Percentiles rank a stretch among this genome's conserved stretches.
Evolutionary conservation across 2,329 filamentous ascomycete genomes (phyloP).

Genomic region (Nemania sp.): DNA sequence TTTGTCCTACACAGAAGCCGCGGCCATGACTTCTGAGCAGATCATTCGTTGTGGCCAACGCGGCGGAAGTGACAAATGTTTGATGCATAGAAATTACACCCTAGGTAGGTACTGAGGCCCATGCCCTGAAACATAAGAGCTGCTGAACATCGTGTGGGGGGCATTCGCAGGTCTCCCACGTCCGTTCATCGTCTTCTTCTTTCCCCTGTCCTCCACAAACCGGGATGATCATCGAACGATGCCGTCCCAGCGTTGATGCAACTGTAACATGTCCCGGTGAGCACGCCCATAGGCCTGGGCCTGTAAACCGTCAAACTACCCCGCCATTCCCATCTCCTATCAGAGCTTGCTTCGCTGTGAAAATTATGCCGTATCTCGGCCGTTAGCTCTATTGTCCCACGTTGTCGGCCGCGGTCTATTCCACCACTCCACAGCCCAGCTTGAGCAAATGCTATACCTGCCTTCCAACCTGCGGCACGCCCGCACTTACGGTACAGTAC

Average conservation of each 20-base stretch:
- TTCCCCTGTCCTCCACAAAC: background rate
- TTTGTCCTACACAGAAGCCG: too few relatives aligned
- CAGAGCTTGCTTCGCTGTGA: background rate
- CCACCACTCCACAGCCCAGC: slow-evolving; percentile 14
- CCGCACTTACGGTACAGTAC: background rate
- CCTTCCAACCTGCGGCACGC: background rate
- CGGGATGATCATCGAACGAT: background rate
- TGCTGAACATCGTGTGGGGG: background rate
- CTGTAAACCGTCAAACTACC: slow-evolving; percentile 7
- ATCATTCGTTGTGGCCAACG: background rate
- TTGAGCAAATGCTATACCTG: background rate
- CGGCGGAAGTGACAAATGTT: slow-evolving; percentile 1
- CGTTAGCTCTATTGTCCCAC: background rate
- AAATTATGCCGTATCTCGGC: slow-evolving; percentile 4
- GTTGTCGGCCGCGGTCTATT: slow-evolving; percentile 16
- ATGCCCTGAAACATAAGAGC: slow-evolving; percentile 8
- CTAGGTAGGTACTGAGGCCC: background rate
- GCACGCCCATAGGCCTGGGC: background rate
- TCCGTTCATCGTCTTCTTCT: background rate
- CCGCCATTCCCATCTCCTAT: background rate
- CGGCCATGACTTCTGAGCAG: background rate
- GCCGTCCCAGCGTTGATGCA: background rate
- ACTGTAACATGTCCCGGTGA: background rate
- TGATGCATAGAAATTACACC: background rate
- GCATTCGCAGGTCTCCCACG: slow-evolving; percentile 1